Conservation (phyloP, 257 asterid genomes). For the Gentiana dahurica region DNA sequence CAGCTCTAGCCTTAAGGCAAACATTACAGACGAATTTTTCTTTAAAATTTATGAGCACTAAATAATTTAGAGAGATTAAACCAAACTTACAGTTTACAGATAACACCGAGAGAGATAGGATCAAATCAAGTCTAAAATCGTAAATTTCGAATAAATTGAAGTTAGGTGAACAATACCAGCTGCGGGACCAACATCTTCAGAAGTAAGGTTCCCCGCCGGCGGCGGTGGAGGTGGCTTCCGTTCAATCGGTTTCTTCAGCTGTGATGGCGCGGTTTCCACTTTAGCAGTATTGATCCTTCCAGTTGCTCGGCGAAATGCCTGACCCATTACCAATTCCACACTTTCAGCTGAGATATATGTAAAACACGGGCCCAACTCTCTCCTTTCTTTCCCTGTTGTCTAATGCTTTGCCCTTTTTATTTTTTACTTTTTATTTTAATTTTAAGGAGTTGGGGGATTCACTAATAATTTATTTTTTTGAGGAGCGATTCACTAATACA, state of each 20-base stretch:
- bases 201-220: slow-evolving; percentile 23
- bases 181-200: slow-evolving; percentile 21
- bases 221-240: slow-evolving; percentile 25
- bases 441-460: no score
- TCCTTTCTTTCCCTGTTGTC: no score
- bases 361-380: no score
- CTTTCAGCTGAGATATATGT: no score
- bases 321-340: no score
- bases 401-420: no score
- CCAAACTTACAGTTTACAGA: neutral
- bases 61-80: neutral
- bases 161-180: slow-evolving; percentile 26
- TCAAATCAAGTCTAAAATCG: neutral
- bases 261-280: slow-evolving; percentile 38
- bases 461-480: no score
- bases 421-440: no score
- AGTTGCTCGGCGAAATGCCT: slow-evolving; percentile 75
- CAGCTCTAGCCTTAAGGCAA: neutral
- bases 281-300: slow-evolving; percentile 61
- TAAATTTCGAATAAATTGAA: neutral
- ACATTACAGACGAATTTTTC: no score
- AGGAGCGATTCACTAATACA: no score
- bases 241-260: slow-evolving; percentile 44
- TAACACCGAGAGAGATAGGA: no score
- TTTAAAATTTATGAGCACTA: neutral